Percentiles rank a stretch among this genome's conserved stretches.
Evolutionary conservation across 805 yeast species (phyloP).

Genomic region (Candida ovalis): DNA sequence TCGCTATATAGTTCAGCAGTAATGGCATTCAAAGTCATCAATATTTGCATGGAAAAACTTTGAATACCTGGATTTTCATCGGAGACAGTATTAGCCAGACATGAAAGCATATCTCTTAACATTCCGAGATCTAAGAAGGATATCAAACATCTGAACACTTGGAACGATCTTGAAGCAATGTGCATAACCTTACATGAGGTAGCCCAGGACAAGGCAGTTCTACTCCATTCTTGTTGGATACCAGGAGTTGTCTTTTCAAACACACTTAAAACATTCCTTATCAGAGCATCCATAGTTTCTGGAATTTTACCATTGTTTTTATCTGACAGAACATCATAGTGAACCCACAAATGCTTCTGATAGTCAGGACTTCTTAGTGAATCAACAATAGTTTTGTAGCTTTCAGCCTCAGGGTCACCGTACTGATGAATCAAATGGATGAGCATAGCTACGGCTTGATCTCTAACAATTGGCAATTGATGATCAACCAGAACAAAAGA

Average conservation of each 20-base stretch:
- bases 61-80: conserved; percentile 89
- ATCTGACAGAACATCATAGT: conserved; percentile 78
- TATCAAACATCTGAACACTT: conserved; percentile 80
- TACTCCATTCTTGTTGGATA: conserved; percentile 81
- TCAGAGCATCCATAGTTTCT: conserved; percentile 72
- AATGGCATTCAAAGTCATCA: conserved; percentile 92
- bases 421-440: conserved; percentile 68
- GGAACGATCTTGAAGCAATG: conserved; percentile 94
- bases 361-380: conserved; percentile 50
- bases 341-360: conserved; percentile 65
- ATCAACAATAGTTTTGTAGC: conserved; percentile 53
- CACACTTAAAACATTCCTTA: conserved; percentile 54
- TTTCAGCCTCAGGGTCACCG: conserved; percentile 47
- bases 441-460: conserved; percentile 74
- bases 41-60: conserved; percentile 94
- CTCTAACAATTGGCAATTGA: conserved; percentile 77
- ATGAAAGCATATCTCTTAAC: conserved; percentile 90
- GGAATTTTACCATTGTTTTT: conserved; percentile 83
- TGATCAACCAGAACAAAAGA: conserved; percentile 83
- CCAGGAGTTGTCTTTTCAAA: conserved; percentile 44
- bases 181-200: conserved; percentile 97
- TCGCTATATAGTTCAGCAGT: conserved; percentile 81
- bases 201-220: conserved; percentile 85
- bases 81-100: conserved; percentile 88
- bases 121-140: conserved; percentile 78